A percentile compares a stretch with the other conserved stretches of the same genome.
Evolutionary conservation across 2,329 filamentous ascomycete genomes (phyloP).

Genomic region (Calonectria hawksworthii): DNA sequence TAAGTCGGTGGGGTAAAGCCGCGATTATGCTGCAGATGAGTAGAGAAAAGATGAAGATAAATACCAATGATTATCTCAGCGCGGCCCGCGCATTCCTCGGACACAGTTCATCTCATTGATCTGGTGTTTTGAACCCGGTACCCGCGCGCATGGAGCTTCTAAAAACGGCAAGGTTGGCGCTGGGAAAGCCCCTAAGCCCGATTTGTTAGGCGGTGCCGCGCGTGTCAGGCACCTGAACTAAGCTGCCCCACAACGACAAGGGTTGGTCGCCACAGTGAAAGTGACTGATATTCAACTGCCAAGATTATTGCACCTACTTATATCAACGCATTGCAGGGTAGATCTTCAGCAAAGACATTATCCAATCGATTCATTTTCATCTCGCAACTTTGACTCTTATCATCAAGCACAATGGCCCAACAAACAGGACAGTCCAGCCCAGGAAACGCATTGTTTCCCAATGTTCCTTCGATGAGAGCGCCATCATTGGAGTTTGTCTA

Average conservation of each 20-base stretch:
- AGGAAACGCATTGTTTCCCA: constrained; percentile 15
- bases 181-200: neutral
- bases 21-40: neutral
- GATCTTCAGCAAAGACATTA: neutral
- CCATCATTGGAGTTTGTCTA: constrained; percentile 16
- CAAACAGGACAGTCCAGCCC: neutral
- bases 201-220: neutral
- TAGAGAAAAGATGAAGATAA: neutral
- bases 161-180: neutral
- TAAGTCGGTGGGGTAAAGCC: neutral
- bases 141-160: neutral
- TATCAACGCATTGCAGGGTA: neutral
- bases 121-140: neutral
- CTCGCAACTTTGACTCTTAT: neutral
- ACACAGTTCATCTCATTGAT: neutral
- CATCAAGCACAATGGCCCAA: neutral
- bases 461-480: constrained; percentile 1
- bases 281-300: neutral
- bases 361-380: neutral
- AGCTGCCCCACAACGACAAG: neutral
- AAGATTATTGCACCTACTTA: neutral
- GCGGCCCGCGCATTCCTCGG: neutral
- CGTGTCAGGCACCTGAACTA: neutral
- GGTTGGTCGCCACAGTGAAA: neutral
- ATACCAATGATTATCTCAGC: neutral